These are phyloP conservation scores for Alternaria brassicicola DNA, from an alignment of 2,329 filamentous ascomycete genomes.

Conservation along the genomic window DNA sequence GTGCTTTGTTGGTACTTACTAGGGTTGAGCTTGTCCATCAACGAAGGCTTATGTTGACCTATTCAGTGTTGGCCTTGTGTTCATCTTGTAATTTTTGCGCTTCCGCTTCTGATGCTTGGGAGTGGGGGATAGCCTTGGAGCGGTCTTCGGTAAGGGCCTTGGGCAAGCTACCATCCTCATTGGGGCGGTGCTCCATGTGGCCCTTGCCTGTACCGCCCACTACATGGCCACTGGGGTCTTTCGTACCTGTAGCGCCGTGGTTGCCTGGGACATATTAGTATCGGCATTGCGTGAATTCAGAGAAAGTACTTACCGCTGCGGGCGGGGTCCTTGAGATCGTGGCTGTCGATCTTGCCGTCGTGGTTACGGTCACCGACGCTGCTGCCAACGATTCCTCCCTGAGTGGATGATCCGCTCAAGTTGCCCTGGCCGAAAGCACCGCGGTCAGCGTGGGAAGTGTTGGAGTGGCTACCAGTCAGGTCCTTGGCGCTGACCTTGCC, in stretches of 20 bases:
- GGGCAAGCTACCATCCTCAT: slow-evolving; percentile 18
- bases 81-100: slow-evolving; percentile 3
- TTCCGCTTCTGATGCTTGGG: slow-evolving; percentile 23
- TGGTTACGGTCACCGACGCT: slow-evolving; percentile 5
- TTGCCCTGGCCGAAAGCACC: slow-evolving; percentile 10
- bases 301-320: slow-evolving; percentile 2
- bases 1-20: slow-evolving; percentile 15
- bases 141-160: slow-evolving; percentile 17
- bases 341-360: slow-evolving; percentile 7
- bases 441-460: slow-evolving; percentile 5
- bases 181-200: slow-evolving; percentile 13
- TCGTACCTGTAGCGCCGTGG: slow-evolving; percentile 16
- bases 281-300: background rate
- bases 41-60: slow-evolving; percentile 51
- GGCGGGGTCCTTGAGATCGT: slow-evolving; percentile 7
- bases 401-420: slow-evolving; percentile 5
- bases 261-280: slow-evolving; percentile 4
- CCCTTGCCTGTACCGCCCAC: slow-evolving; percentile 9
- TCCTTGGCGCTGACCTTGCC: slow-evolving; percentile 9
- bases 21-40: slow-evolving; percentile 63
- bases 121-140: slow-evolving; percentile 19
- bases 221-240: slow-evolving; percentile 2
- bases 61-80: slow-evolving; percentile 16
- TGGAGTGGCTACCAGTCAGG: slow-evolving; percentile 6
- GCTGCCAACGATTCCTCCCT: slow-evolving; percentile 1